Evolutionary conservation across 164 flowering plant genomes (phyloP).

Genomic region (Kingdonia uniflora): DNA sequence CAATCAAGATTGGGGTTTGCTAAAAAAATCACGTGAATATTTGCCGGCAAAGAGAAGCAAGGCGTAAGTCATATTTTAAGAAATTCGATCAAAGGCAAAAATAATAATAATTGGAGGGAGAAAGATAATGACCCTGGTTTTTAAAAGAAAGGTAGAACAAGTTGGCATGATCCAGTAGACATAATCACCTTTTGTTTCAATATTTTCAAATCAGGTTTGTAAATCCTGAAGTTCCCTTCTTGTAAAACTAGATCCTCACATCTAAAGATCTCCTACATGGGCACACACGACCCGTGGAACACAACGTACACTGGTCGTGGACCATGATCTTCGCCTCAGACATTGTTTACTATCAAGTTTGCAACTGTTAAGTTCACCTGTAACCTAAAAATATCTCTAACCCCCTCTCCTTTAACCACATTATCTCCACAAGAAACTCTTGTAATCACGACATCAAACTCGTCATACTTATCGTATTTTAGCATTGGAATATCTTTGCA

Average conservation of each 20-base stretch:
- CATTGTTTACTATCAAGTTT: conserved; percentile 35
- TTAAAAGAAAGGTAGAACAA: conserved; percentile 34
- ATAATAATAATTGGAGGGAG: no score
- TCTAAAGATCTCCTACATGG: conserved; percentile 68
- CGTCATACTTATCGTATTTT: conserved; percentile 17
- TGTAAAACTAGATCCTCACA: conserved; percentile 51
- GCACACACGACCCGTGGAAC: conserved; percentile 47
- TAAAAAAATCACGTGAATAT: no score
- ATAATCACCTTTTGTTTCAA: conserved; percentile 37
- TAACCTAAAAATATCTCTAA: conserved; percentile 51
- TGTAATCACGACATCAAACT: conserved; percentile 52
- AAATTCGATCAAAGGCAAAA: no score
- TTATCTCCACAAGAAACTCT: conserved; percentile 34
- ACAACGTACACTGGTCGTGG: conserved; percentile 28
- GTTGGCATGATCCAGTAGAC: conserved; percentile 58
- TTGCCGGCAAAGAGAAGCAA: no score
- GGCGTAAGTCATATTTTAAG: no score
- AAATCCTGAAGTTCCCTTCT: conserved; percentile 35
- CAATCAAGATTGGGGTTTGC: no score
- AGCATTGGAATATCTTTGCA: conserved; percentile 79
- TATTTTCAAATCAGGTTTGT: conserved; percentile 42
- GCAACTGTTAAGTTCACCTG: conserved; percentile 71
- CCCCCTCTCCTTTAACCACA: conserved; percentile 15
- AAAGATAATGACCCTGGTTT: conserved; percentile 34
- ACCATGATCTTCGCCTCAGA: conserved; percentile 15